Base-by-base conservation (phyloP, 768 basidiomycete genomes). In the Rickenella mellea region DNA sequence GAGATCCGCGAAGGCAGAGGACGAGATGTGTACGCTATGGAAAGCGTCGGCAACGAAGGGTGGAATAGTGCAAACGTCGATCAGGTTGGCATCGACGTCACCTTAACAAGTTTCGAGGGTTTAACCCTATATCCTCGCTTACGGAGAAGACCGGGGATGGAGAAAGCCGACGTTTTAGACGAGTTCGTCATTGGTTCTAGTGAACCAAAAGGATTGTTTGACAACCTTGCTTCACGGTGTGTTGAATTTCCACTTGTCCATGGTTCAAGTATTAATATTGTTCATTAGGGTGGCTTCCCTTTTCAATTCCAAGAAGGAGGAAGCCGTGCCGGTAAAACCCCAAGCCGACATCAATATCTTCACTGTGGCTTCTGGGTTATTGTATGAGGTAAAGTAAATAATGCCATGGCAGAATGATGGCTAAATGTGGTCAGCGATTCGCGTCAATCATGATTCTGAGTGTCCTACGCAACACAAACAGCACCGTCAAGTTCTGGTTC, bases 401-500 rank as follows among this genome's bases (percentile, higher is more conserved):
- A 33, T 30, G 35, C 14, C 14, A n/a, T 24, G 33, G 35, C 8
- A 17, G 17, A 20, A 40, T 17, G 15, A 22, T 48, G 6, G 41
- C 51, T 31, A 50, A 29, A 12, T 35, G 22, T 14, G 30, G 29
- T 6, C 49, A 98, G 91, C 82, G 96, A 12, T 98, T 99, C 63
- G 92, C 82, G 0, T 90, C 89, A 7, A 97, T 99, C 65, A 99
- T 98, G 96, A 89, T 97, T 43, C 70, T 97, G 27, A 94, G 91
- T 51, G 96, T 99, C 25, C 69, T 98, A 49, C 81, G 82, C 29
- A 94, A 98, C 55, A 98, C 96, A 14, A 80, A 91, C 15, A 86
- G 83, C 54, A 84, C 79, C 21, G 93, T 99, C 61, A 99, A 99
- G 60, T 99, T 98, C 65, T 98, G 96, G 96, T 98, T 98, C 64